Evolutionary conservation across 306 rosid genomes (phyloP).

Genomic region (Corylus heterophylla): DNA sequence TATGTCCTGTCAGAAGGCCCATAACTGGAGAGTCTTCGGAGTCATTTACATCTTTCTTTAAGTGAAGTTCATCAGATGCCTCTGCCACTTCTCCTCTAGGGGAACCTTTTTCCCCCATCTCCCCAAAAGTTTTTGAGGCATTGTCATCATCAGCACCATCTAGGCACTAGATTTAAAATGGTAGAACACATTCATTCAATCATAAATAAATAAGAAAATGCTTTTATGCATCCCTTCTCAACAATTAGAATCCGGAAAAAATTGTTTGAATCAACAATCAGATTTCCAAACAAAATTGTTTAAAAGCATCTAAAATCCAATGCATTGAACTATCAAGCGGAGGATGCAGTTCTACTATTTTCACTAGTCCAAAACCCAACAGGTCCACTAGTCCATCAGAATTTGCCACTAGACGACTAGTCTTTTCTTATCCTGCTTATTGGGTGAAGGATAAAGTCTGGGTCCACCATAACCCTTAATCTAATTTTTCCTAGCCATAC

Average conservation of each 20-base stretch:
- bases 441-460: background rate
- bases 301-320: background rate
- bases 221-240: constrained; percentile 16
- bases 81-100: constrained; percentile 45
- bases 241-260: background rate
- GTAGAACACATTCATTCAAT: constrained; percentile 24
- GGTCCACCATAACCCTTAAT: background rate
- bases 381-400: constrained; percentile 1
- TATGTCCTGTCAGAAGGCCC: constrained; percentile 61
- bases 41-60: constrained; percentile 49
- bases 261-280: background rate
- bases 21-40: constrained; percentile 70
- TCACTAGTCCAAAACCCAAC: background rate
- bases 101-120: constrained; percentile 45
- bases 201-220: background rate
- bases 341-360: background rate
- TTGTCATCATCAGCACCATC: constrained; percentile 59
- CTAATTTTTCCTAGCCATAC: background rate
- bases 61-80: constrained; percentile 42
- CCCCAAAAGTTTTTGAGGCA: constrained; percentile 52
- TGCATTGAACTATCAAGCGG: background rate
- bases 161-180: constrained; percentile 53
- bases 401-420: background rate
- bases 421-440: background rate
- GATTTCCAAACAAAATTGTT: background rate